Base-by-base conservation (phyloP, 164 flowering plant species). In the Platanus orientalis region DNA sequence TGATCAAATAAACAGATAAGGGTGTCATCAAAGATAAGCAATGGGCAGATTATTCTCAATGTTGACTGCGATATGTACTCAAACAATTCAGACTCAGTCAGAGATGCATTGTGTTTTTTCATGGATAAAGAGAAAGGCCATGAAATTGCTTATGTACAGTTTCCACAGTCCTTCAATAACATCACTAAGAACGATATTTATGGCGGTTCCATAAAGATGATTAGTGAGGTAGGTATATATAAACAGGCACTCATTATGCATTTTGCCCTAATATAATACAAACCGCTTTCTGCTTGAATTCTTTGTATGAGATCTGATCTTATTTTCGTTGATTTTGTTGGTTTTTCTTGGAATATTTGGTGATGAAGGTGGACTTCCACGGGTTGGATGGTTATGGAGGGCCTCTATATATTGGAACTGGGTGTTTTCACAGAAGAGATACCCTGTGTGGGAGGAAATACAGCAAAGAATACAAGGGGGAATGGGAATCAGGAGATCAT, bases 341-440 rank as follows among this genome's bases (percentile, higher is more conserved):
- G n/a, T n/a, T n/a, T n/a, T n/a, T n/a, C n/a, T n/a, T 49, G 53
- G 25, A 17, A 49, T 49, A 21, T n/a, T 23, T 30, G 45, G 2
- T 24, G 30, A 25, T 70, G 73, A 64, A 83, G 90, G 58, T 83
- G 54, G 87, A 85, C 48, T 69, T 80, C 20, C 73, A 65, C 52
- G 87, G 84, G 0, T 24, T 85, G 28, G 86, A 76, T 60, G 83
- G 83, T 23, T 61, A 62, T 72, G 90, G n/a, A n/a, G n/a, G n/a
- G n/a, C n/a, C n/a, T n/a, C n/a, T n/a, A n/a, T n/a, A n/a, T n/a
- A n/a, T n/a, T n/a, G n/a, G n/a, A n/a, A n/a, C n/a, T n/a, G n/a
- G n/a, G n/a, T n/a, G n/a, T n/a, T n/a, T n/a, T n/a, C 86, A 83
- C 67, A 64, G 79, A 67, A 73, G 90, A 71, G 84, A 77, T 5